Base-by-base conservation (phyloP, 371 early-diverging fungal species). In the Mortierella sp. region DNA sequence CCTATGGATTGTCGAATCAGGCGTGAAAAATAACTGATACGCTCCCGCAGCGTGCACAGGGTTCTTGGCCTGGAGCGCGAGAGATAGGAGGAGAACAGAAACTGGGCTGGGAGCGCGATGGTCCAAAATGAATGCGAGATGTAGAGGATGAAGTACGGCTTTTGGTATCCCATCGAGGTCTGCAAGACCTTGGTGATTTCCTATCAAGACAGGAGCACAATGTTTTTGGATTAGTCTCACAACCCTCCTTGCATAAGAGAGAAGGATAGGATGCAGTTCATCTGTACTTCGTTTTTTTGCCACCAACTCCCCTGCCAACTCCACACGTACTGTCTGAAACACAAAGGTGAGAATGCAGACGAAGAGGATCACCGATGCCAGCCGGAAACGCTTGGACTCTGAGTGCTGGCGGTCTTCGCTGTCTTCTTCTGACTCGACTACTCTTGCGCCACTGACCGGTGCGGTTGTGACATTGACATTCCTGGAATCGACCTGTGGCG, bases 61-160 rank as follows among this genome's bases (percentile, higher is more conserved):
- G 64, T 50, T 12, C 39, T 31, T 6, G 59, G 76, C 11, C 41
- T 39, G 28, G 59, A 50, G 17, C 52, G 49, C 15, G 63, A 60
- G 30, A 68, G n/a, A 24, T 61, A 62, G 31, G 57, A 31, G 1
- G 68, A 30, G 24, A 63, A 69, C 37, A 70, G 21, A 51, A 87
- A 73, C 42, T 93, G 94, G 21, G 91, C 44, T 4, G 92, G 93
- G 49, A 90, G 70, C 59, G 91, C 83, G 12, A 90, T 60, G 17
- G 88, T 58, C 79, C 90, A 93, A 56, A 86, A 88, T 5, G 90
- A 87, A 57, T 94, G 94, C 27, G 90, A 85, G 58, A 93, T 73
- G 72, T 90, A 91, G 83, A 94, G 79, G 47, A 94, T 90, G 64
- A 93, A 90, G 71, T 93, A 94, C 12, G 94, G 94, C 60, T 90